Evolutionary conservation across 2,329 filamentous ascomycete species (phyloP).

Genomic region (Magnaporthales sp.): DNA sequence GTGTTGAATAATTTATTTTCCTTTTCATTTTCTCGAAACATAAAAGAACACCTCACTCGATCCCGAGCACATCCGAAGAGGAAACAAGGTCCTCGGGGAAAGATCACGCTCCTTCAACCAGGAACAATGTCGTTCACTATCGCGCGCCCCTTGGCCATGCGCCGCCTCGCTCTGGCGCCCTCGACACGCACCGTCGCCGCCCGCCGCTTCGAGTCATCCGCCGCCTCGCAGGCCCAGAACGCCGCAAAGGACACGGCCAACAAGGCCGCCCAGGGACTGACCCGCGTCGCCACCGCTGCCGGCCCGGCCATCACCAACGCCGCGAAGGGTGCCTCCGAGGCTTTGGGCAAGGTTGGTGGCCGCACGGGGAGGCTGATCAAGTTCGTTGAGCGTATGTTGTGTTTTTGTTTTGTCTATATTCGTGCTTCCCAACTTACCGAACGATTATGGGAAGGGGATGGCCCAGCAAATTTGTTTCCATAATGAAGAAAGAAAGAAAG

Average conservation of each 20-base stretch:
- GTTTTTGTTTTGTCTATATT: background rate
- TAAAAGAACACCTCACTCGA: background rate
- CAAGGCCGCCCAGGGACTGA: slow-evolving; percentile 77
- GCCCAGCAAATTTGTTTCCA: background rate
- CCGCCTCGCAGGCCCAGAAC: slow-evolving; percentile 32
- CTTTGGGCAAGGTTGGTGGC: slow-evolving; percentile 71
- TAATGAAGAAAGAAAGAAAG: background rate
- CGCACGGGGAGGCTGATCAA: slow-evolving; percentile 69
- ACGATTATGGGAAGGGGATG: background rate
- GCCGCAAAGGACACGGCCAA: slow-evolving; percentile 36
- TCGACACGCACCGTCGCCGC: slow-evolving; percentile 25
- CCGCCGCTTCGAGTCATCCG: slow-evolving; percentile 54
- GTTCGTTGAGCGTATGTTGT: slow-evolving; percentile 75
- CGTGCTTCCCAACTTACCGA: too few relatives aligned
- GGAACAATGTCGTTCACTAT: slow-evolving; percentile 8
- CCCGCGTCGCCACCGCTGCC: slow-evolving; percentile 70
- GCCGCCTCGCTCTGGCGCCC: slow-evolving; percentile 21
- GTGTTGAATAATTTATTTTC: background rate
- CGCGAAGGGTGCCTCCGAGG: slow-evolving; percentile 55
- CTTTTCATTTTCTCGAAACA: background rate
- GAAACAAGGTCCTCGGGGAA: too few relatives aligned
- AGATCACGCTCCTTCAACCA: background rate
- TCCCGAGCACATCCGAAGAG: background rate
- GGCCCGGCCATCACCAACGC: slow-evolving; percentile 68
- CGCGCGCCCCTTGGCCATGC: slow-evolving; percentile 33